A percentile compares a stretch with the other conserved stretches of the same genome.
Evolutionary conservation across 2,329 filamentous ascomycete genomes (phyloP).

Genomic region (Ceratocystis lukuohia): DNA sequence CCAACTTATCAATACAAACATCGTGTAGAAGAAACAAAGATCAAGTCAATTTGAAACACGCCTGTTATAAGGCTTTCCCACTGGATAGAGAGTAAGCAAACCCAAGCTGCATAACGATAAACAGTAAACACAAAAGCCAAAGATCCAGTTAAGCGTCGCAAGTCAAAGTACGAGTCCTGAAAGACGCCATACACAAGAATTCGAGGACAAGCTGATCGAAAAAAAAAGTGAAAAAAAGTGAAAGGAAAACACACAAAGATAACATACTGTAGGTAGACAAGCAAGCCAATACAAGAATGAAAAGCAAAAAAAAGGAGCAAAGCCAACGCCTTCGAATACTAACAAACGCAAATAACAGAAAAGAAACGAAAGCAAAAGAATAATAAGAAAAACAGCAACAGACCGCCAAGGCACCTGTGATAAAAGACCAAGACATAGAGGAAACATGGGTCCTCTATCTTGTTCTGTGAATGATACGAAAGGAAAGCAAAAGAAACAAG

Average conservation of each 20-base stretch:
- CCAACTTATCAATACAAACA: neutral
- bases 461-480: neutral
- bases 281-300: too few species aligned
- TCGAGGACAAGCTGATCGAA: neutral
- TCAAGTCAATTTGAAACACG: constrained; percentile 9
- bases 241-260: neutral
- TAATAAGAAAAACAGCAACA: neutral
- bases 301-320: neutral
- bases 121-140: neutral
- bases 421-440: constrained; percentile 6
- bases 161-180: neutral
- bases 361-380: neutral
- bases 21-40: neutral
- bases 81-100: neutral
- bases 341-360: neutral
- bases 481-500: neutral
- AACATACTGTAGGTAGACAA: neutral
- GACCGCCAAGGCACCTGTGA: neutral
- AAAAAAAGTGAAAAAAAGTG: neutral
- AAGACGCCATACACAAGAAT: neutral
- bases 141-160: neutral
- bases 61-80: neutral
- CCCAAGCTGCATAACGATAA: neutral
- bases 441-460: neutral
- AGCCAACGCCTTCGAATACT: neutral